Evolutionary conservation across 164 flowering plant species (phyloP), one percentile per base, ranked within the genome.

Genomic region (Macadamia integrifolia): DNA sequence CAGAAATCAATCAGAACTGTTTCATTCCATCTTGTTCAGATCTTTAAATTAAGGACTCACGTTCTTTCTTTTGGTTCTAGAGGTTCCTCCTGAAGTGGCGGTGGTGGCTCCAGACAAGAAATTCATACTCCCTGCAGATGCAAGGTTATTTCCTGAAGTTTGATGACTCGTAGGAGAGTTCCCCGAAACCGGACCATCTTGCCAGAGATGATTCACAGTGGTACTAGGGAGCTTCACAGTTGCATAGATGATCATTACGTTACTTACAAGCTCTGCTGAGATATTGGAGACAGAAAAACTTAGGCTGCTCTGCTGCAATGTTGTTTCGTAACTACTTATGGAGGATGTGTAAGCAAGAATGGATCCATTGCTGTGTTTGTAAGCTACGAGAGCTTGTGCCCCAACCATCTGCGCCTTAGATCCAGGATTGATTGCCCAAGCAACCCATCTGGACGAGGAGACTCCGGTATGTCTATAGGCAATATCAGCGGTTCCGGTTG

Each of bases 351-450:
- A 79, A 9, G 83, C 87, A 1, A 12, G 30, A n/a, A 69, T 3
- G 6, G 10, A 10, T 1, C 80, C 82, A 12, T 60, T 43, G 0
- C 80, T 28, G 46, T 72, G 71, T 10, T 31, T 64, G 61, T 35
- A 79, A n/a, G 87, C 93, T 14, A 88, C 84, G 0, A 87, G 73
- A 29, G 83, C 69, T 73, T 89, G 86, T 0, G 88, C 46, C 3
- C 89, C 89, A 0, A 61, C 1, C 95, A 89, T 89, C 40, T 35
- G 40, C 40, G 5, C 64, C 0, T 3, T 44, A 0, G 68, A 70
- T 0, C 10, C 42, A 5, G 77, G 80, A 61, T 85, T 85, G 35
- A 81, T 59, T 0, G 82, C 83, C 85, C 85, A 85, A 11, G 81
- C 84, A 7, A 80, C 67, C 86, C 84, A 84, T 13, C 57, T 35